These are phyloP conservation scores for Hibiscus trionum DNA, from an alignment of 345 rosid species.

Conservation along the genomic window DNA sequence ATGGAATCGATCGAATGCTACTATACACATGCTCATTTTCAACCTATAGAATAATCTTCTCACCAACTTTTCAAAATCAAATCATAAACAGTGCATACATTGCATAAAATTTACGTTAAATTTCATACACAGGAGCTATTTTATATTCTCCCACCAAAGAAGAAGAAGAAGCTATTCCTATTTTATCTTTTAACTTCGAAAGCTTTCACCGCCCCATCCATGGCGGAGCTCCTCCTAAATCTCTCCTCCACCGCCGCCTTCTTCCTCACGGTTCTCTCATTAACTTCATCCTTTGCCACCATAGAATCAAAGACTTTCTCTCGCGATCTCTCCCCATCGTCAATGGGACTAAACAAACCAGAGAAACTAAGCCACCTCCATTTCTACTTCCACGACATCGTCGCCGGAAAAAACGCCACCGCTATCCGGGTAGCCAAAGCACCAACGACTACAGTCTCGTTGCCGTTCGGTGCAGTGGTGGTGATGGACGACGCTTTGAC, in stretches of 20 bases:
- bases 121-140: no score
- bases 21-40: no score
- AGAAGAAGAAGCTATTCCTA: no score
- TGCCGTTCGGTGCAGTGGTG: conserved; percentile 14
- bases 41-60: no score
- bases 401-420: conserved; percentile 18
- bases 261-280: not conserved
- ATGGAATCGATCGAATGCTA: no score
- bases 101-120: no score
- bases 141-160: no score
- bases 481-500: conserved; percentile 22
- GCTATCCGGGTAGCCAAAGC: conserved; percentile 26
- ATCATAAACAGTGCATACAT: no score
- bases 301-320: not conserved
- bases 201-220: conserved; percentile 15
- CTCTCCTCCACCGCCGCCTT: not conserved
- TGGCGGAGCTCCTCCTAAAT: conserved; percentile 19
- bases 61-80: no score
- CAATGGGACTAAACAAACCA: not conserved
- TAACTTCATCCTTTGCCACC: not conserved
- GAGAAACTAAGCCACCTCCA: conserved; percentile 36
- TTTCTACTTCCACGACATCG: conserved; percentile 32
- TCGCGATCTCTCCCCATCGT: not conserved
- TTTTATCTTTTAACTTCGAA: no score
- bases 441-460: not conserved